A percentile compares a stretch with the other conserved stretches of the same genome.
Evolutionary conservation across 129 eudicot species (phyloP).

Genomic region (Chrysanthemum lavandulifolium): DNA sequence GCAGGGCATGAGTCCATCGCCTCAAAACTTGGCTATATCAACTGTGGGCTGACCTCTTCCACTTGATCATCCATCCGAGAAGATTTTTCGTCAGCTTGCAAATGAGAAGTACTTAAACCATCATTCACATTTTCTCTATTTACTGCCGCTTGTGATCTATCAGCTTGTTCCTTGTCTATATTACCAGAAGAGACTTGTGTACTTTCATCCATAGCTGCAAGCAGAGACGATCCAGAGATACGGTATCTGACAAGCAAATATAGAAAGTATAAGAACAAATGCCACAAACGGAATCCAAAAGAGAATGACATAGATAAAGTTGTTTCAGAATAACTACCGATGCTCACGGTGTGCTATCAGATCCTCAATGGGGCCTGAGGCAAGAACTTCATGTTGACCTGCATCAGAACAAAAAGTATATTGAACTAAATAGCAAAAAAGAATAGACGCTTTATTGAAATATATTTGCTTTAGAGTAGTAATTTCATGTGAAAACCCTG

Average conservation of each 20-base stretch:
- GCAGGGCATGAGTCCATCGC: constrained; percentile 99
- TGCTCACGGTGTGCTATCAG: constrained; percentile 98
- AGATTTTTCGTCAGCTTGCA: constrained; percentile 48
- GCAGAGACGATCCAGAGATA: constrained; percentile 91
- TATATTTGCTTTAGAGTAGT: background rate
- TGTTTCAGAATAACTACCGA: constrained; percentile 48
- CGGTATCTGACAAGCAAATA: constrained; percentile 69
- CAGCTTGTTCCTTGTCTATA: constrained; percentile 53
- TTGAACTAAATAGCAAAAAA: background rate
- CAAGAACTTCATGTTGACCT: constrained; percentile 99
- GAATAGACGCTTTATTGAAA: background rate
- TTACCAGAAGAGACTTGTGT: constrained; percentile 46
- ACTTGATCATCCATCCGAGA: constrained; percentile 65
- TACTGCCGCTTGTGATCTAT: constrained; percentile 48
- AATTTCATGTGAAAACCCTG: background rate
- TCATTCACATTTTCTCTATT: constrained; percentile 43
- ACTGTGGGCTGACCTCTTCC: constrained; percentile 91
- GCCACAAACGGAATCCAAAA: constrained; percentile 7
- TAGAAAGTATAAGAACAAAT: constrained; percentile 13
- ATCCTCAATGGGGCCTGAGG: constrained; percentile 99
- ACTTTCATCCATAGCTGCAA: constrained; percentile 98
- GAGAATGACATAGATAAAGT: background rate
- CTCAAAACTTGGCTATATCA: constrained; percentile 90
- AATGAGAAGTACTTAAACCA: constrained; percentile 36
- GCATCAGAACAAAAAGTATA: constrained; percentile 16